phyloP scores from a whole-genome alignment of 2,329 filamentous ascomycete genomes.

The Diaporthe ampelina region DNA sequence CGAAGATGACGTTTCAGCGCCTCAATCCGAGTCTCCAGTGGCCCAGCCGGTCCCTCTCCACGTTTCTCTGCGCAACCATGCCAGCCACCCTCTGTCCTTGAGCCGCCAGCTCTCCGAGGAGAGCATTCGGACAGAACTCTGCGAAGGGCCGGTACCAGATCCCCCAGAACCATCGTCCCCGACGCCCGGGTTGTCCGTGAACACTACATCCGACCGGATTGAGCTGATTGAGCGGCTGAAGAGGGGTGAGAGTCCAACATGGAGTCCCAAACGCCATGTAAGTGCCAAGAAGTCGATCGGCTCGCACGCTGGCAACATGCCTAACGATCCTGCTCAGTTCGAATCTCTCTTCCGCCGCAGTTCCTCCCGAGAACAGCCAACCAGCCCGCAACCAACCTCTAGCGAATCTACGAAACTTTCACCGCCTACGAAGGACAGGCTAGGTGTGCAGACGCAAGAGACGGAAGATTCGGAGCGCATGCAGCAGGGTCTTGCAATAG shows the following conservation, averaged over 20 bases:
- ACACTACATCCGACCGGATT: conserved; percentile 71
- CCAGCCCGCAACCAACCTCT: conserved; percentile 53
- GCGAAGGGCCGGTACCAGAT: conserved; percentile 68
- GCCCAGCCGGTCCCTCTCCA: conserved; percentile 25
- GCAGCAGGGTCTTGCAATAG: conserved; percentile 74
- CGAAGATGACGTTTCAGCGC: conserved; percentile 34
- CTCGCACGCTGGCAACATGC: neutral
- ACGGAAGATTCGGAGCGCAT: conserved; percentile 58
- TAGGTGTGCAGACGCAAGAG: conserved; percentile 47
- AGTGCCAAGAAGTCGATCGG: conserved; percentile 40
- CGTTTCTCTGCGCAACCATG: conserved; percentile 10
- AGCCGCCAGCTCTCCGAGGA: conserved; percentile 67
- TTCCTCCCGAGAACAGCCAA: conserved; percentile 53
- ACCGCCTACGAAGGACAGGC: conserved; percentile 63
- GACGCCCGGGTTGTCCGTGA: conserved; percentile 47
- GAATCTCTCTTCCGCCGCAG: conserved; percentile 57
- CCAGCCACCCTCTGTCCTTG: conserved; percentile 38
- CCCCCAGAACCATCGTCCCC: conserved; percentile 51
- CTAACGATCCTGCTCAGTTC: conserved; percentile 50
- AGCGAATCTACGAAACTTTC: conserved; percentile 57
- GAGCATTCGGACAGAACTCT: conserved; percentile 72
- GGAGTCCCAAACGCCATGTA: conserved; percentile 77
- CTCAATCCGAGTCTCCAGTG: conserved; percentile 22
- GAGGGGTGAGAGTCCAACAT: conserved; percentile 80
- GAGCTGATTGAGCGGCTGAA: conserved; percentile 90